phyloP scores from a whole-genome alignment of 345 rosid species.

The Erysimum cheiranthoides region DNA sequence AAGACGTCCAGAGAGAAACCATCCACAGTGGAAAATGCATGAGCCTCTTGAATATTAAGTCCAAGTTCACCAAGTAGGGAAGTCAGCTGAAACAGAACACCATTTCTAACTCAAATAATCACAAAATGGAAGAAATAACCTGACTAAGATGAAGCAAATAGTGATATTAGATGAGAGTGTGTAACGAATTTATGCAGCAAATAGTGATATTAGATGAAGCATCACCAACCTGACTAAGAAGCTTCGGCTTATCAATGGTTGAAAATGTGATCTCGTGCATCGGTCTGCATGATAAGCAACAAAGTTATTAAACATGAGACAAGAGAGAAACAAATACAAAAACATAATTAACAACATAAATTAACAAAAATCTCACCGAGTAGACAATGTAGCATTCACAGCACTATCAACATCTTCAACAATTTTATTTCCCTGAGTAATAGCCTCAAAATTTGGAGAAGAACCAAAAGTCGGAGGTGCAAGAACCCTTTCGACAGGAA shows the following conservation, averaged over 20 bases:
- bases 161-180: background rate
- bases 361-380: slow-evolving; percentile 39
- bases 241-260: slow-evolving; percentile 67
- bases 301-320: slow-evolving; percentile 20
- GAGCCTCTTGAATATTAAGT: slow-evolving; percentile 94
- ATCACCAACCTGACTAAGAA: slow-evolving; percentile 45
- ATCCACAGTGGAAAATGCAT: slow-evolving; percentile 91
- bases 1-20: slow-evolving; percentile 94
- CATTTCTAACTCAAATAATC: slow-evolving; percentile 32
- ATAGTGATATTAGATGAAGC: background rate
- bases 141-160: slow-evolving; percentile 13
- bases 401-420: slow-evolving; percentile 47
- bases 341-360: background rate
- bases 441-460: slow-evolving; percentile 77
- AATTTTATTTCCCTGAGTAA: slow-evolving; percentile 51
- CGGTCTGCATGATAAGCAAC: slow-evolving; percentile 64
- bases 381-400: slow-evolving; percentile 41
- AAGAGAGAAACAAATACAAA: background rate
- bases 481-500: slow-evolving; percentile 57
- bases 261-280: slow-evolving; percentile 98
- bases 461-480: slow-evolving; percentile 99
- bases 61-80: slow-evolving; percentile 90
- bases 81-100: slow-evolving; percentile 65
- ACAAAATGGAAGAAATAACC: slow-evolving; percentile 3
- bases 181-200: slow-evolving; percentile 21